These are phyloP conservation scores for Boletus coccyginus DNA, from an alignment of 768 basidiomycete genomes.

Conservation along the genomic window DNA sequence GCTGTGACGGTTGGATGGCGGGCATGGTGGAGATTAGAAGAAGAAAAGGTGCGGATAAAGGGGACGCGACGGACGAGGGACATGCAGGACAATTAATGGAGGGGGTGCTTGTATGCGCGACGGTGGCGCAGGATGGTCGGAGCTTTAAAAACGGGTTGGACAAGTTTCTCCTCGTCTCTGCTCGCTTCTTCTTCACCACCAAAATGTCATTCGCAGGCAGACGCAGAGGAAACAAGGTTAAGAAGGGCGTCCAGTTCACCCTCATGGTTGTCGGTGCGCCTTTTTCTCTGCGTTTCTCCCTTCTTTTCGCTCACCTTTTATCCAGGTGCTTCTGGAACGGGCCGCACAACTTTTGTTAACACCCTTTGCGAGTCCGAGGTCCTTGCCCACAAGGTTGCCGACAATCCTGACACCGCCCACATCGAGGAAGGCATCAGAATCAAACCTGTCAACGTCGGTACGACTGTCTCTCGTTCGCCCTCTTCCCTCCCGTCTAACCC, in stretches of 20 bases:
- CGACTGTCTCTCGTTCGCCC: neutral
- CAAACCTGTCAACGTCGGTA: conserved; percentile 92
- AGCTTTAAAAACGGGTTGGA: conserved; percentile 34
- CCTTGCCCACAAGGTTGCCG: conserved; percentile 80
- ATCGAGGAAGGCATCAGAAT: conserved; percentile 93
- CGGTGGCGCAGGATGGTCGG: conserved; percentile 32
- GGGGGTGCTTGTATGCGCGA: conserved; percentile 26
- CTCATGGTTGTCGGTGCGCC: conserved; percentile 94
- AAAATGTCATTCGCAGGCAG: conserved; percentile 84
- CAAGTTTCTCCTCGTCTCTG: conserved; percentile 32
- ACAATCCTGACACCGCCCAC: conserved; percentile 85
- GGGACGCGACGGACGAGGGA: conserved; percentile 11
- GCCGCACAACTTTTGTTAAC: conserved; percentile 98
- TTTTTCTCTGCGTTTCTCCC: neutral
- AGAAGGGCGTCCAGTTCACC: conserved; percentile 98
- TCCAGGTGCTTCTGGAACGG: conserved; percentile 95
- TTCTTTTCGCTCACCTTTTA: conserved; percentile 7
- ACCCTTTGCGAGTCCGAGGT: conserved; percentile 98
- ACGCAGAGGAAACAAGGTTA: conserved; percentile 91
- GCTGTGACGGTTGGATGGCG: conserved; percentile 32
- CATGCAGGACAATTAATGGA: conserved; percentile 4
- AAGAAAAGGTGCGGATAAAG: conserved; percentile 7
- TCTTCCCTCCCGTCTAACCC: neutral
- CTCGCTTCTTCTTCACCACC: conserved; percentile 26
- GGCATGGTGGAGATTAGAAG: neutral